Evolutionary conservation across 2,329 filamentous ascomycete species (phyloP), one percentile per base, ranked within the genome.

Genomic region (Bipolaris cookei): DNA sequence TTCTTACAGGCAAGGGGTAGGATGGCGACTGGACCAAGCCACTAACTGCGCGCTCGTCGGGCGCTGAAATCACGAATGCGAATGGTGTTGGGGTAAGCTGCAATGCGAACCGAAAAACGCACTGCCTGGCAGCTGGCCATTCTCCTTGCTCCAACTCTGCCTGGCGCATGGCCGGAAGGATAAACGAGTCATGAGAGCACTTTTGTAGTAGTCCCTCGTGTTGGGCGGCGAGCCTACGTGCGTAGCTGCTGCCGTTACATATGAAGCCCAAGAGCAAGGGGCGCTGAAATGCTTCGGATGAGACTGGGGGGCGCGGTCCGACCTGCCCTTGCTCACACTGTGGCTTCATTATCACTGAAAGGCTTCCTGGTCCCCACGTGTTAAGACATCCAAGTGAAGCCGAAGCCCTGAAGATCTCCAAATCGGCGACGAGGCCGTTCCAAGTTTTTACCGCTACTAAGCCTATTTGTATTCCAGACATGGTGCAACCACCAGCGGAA

Each of bases 341-440:
- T 20, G 45, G 42, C n/a, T 30, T 51, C 18, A 35, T 42, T 30
- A 34, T 37, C 30, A 44, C 35, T 14, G 23, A 34, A 34, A 28
- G 16, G 28, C 20, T 43, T 39, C 54, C 42, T 34, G 23, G 48
- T 41, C 16, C 28, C 25, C 51, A 56, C 48, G 42, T 53, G 54
- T 56, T 42, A 42, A 56, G 20, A 42, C 6, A 45, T 42, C 25
- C 18, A 46, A 41, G 42, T 41, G 39, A 32, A 28, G 21, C 48
- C 42, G 28, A 47, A 51, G 47, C 48, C 35, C 42, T 43, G 48
- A 52, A 46, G 32, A 53, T 52, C 54, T 3, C 37, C 20, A 38
- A 42, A 21, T 46, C 28, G 54, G 42, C 42, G 48, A 42, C 20
- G 16, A 28, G 5, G 30, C 30, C 28, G 35, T 51, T 56, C 42